Evolutionary conservation across 2,329 filamentous ascomycete species (phyloP).

Genomic region (Pseudogymnoascus sp.): DNA sequence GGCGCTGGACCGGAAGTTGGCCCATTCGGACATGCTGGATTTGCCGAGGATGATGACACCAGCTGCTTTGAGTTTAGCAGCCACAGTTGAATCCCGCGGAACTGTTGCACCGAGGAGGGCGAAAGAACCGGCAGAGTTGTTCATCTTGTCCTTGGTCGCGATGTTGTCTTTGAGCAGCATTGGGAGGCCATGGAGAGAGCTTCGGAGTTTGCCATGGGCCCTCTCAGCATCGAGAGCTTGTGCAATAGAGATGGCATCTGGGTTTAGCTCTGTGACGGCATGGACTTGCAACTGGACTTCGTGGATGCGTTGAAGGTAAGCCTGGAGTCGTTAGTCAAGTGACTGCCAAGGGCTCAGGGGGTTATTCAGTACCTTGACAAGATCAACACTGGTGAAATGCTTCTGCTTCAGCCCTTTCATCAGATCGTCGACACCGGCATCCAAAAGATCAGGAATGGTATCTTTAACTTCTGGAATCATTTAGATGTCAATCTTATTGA

Average conservation of each 20-base stretch:
- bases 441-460: conserved; percentile 34
- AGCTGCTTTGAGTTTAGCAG: conserved; percentile 18
- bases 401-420: conserved; percentile 38
- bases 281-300: conserved; percentile 19
- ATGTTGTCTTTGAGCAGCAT: conserved; percentile 56
- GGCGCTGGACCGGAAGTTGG: conserved; percentile 44
- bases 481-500: not conserved
- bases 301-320: conserved; percentile 21
- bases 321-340: conserved; percentile 12
- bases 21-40: conserved; percentile 45
- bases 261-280: conserved; percentile 26
- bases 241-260: conserved; percentile 26
- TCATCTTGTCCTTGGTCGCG: conserved; percentile 48
- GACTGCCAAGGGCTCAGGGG: conserved; percentile 37
- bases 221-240: conserved; percentile 23
- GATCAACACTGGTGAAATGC: conserved; percentile 47
- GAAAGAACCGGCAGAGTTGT: conserved; percentile 31
- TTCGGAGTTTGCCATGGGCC: conserved; percentile 19
- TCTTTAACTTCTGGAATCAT: not conserved
- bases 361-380: conserved; percentile 35
- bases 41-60: conserved; percentile 23
- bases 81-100: conserved; percentile 19
- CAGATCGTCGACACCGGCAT: conserved; percentile 44
- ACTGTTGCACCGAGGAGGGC: conserved; percentile 19
- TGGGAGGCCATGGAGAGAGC: conserved; percentile 47